Conservation (phyloP, 164 flowering plant genomes). For the Warburgia ugandensis region DNA sequence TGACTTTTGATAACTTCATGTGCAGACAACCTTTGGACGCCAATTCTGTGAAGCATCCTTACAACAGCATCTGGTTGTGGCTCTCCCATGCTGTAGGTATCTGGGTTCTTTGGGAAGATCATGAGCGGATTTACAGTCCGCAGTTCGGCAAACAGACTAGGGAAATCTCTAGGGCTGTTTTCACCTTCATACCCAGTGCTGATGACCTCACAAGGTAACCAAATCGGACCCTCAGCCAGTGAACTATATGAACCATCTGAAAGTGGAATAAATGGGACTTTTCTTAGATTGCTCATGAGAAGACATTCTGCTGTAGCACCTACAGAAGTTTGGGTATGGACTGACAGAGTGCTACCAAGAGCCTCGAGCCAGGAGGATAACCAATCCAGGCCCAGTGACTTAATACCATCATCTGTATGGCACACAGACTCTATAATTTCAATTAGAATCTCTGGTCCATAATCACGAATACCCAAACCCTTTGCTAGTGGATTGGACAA, state of each 20-base stretch:
- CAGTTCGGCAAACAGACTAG: slow-evolving; percentile 52
- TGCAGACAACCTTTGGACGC: slow-evolving; percentile 64
- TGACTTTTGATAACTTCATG: slow-evolving; percentile 76
- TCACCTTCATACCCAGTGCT: slow-evolving; percentile 33
- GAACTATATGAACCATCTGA: slow-evolving; percentile 79
- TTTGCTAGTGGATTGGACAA: slow-evolving; percentile 65
- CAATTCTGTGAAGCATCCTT: slow-evolving; percentile 56
- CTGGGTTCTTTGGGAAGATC: slow-evolving; percentile 29
- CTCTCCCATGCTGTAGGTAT: slow-evolving; percentile 18
- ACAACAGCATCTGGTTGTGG: slow-evolving; percentile 25
- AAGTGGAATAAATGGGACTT: slow-evolving; percentile 77
- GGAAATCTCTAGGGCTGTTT: slow-evolving; percentile 40
- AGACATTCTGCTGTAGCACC: slow-evolving; percentile 26
- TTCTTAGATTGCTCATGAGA: slow-evolving; percentile 31
- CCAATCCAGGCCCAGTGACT: slow-evolving; percentile 66
- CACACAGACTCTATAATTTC: slow-evolving; percentile 51
- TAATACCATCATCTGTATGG: slow-evolving; percentile 33
- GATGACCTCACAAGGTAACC: slow-evolving; percentile 60
- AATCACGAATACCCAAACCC: slow-evolving; percentile 70
- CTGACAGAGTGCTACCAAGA: slow-evolving; percentile 32
- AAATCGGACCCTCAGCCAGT: slow-evolving; percentile 59
- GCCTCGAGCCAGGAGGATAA: slow-evolving; percentile 56
- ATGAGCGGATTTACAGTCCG: slow-evolving; percentile 63
- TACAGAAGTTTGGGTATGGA: slow-evolving; percentile 17
- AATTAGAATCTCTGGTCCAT: slow-evolving; percentile 64